Base-by-base conservation (phyloP, 2,329 filamentous ascomycete species). In the Zymoseptoria ardabiliae region DNA sequence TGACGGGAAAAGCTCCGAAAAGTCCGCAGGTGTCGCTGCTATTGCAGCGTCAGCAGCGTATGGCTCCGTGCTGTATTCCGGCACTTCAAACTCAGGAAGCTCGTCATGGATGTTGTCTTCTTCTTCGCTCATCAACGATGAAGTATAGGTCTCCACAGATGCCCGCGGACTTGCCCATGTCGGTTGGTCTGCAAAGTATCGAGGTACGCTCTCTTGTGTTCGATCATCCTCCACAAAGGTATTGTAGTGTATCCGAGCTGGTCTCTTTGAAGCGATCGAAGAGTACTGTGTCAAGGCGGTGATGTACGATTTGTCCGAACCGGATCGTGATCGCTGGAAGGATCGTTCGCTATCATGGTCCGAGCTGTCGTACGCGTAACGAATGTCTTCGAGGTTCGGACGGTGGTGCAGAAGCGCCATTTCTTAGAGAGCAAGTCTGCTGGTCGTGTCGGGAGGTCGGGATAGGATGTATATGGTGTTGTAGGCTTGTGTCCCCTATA, bases 1-100 rank as follows among this genome's bases (percentile, higher is more conserved):
- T 8, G 92, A 95, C 10, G 94, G 93, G 73, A 97, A 99, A 56
- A 96, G 82, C 57, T 86, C 82, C 23, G 86, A 87, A 72, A 97
- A 97, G 66, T 92, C 87, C 60, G 87, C 81, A 3, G 93, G 88
- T 1, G 87, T 92, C 1, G 91, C 90, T 10, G 91, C 83, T 25
- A 90, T 58, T 11, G 62, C 66, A 50, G 53, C 50, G 13, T 13
- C 17, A 4, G 65, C 57, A 9, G 86, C 81, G 61, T 86, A 81
- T 50, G 83, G 76, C 55, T 87, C 85, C 65, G 83, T 82, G 59
- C 79, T 78, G 70, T 86, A 87, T 55, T 80, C 74, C 6, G 84
- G 85, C 56, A 88, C 77, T 52, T 83, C 78, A 65, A 82, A 84
- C 54, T 81, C 75, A 2, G 76, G 73, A 9, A 74, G 75, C 50